Evolutionary conservation across 1,284 basidiomycete genomes (phyloP), one percentile per base, ranked within the genome.

Genomic region (Porogramme epimiltina): DNA sequence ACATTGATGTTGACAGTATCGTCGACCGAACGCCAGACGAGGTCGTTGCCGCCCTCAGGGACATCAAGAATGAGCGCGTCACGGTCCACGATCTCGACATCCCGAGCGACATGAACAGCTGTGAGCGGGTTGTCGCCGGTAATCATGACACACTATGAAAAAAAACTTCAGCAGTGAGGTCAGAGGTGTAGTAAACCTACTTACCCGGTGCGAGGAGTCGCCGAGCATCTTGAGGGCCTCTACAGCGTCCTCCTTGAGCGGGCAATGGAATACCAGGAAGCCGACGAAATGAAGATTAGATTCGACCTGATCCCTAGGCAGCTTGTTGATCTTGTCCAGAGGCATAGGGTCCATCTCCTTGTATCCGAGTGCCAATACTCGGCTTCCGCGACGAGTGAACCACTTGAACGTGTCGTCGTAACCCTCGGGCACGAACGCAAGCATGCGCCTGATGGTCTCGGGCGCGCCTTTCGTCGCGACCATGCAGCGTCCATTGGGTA

Each of bases 101-200:
- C 93, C 28, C 82, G 82, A 19, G 95, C 95, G 39, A 98, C 94
- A 68, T 98, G 95, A 1, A 91, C 87, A 16, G 95, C 95, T 0
- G 95, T 98, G 50, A 98, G 74, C 15, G 95, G 95, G 70, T 98
- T 98, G 71, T 98, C 95, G 40, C 95, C 95, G 42, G 95, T 98
- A 59, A 98, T 98, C 95, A 98, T 98, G 56, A 98, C 80, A 68
- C 95, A 97, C 92, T 91, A 18, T 37, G 10, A 37, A 10, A 52
- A 36, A 45, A 9, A 15, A 24, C n/a, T 31, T 52, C 37, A 56
- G 49, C 38, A 39, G 45, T 6, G n/a, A 18, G 13, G 19, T 10
- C 19, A n/a, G n/a, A 16, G n/a, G 9, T 11, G 39, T 10, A 23
- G 34, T 25, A 13, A 10, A 40, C 41, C 23, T 10, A 80, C 90